A percentile compares a stretch with the other conserved stretches of the same genome.
phyloP scores from a whole-genome alignment of 306 rosid genomes.

The Glycyrrhiza uralensis region DNA sequence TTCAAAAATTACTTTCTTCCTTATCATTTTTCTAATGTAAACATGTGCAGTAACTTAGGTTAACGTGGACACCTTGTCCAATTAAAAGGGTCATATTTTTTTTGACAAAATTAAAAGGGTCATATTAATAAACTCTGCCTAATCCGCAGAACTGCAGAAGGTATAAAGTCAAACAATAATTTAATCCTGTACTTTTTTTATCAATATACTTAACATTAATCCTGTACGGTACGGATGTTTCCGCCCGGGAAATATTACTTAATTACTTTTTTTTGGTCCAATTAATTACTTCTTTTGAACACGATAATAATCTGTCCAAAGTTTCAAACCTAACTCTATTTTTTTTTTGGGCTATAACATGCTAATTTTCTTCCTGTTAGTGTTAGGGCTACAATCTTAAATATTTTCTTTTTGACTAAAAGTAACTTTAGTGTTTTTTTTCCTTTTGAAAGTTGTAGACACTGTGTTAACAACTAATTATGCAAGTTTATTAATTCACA shows the following conservation, averaged over 20 bases:
- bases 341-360: neutral
- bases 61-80: conserved; percentile 13
- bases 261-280: too few species aligned
- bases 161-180: conserved; percentile 29
- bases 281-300: neutral
- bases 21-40: too few species aligned
- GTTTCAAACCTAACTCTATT: neutral
- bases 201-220: too few species aligned
- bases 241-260: neutral
- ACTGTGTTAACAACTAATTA: neutral
- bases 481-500: neutral
- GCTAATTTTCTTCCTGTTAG: conserved; percentile 8
- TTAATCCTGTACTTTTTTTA: conserved; percentile 25
- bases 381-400: neutral
- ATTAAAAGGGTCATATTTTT: too few species aligned
- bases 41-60: neutral
- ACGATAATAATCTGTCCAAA: neutral
- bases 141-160: neutral
- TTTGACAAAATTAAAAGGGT: too few species aligned
- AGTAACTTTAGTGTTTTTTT: neutral
- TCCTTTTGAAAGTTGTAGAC: neutral
- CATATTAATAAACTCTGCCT: conserved; percentile 10
- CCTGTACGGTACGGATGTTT: too few species aligned
- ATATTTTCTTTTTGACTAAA: neutral
- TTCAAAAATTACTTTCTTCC: neutral